Evolutionary conservation across 306 rosid species (phyloP), one percentile per base, ranked within the genome.

Genomic region (Arachis stenosperma): DNA sequence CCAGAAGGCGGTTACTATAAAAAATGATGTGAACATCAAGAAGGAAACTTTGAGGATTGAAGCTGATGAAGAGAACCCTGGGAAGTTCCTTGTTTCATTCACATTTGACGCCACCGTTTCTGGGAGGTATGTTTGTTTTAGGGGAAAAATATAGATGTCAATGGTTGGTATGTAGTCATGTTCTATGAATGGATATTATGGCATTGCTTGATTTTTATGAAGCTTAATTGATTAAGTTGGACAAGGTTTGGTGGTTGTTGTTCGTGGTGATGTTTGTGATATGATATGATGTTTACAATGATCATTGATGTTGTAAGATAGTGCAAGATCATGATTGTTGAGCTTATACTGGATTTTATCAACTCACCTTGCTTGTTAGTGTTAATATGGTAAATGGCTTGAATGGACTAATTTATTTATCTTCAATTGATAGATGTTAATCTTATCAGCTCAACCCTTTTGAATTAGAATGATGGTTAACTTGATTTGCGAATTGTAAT

Each of bases 1-100:
- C 29, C 97, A 88, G 93, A 91, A 95, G 77, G 97, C 97, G 50
- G 97, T 87, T 61, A 95, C 96, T 12, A 95, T 95, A 40, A 81
- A 91, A 60, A 95, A 90, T 58, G 99, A 90, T 82, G 89, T 95
- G 44, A 91, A 95, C 74, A 82, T 95, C 62, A 95, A 88, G 96
- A 95, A 88, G 85, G 99, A 95, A 87, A 88, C 84, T 63, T 77
- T 95, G 61, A 87, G 61, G 82, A 78, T 91, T 58, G 99, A 86
- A 6, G 79, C 88, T 2, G 99, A 95, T 81, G 92, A 81, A 55
- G 86, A 88, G 44, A 86, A 88, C 50, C 83, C 93, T 1, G 98
- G 97, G 11, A 65, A 71, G 33, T 88, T 84, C 53, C 92, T 95
- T 27, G 89, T 91, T 13, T 72, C 92, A 2, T 91, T 95, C 71